A percentile compares a stretch with the other conserved stretches of the same genome.
Evolutionary conservation across 805 yeast genomes (phyloP).

Genomic region (Wickerhamomyces alni): DNA sequence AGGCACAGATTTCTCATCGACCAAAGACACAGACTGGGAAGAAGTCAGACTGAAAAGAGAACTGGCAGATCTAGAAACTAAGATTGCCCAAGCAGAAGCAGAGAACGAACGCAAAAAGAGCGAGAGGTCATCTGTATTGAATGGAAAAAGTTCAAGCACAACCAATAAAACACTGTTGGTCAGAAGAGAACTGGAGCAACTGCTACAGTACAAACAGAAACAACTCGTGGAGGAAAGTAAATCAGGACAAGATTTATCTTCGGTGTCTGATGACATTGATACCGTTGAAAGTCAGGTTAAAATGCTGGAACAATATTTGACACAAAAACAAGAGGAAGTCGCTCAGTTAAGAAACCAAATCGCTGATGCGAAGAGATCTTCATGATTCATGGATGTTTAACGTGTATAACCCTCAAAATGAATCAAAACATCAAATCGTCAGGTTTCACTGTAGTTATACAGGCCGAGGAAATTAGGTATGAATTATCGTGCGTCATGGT

Average conservation of each 20-base stretch:
- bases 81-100: constrained; percentile 49
- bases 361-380: constrained; percentile 14
- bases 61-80: constrained; percentile 65
- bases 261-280: constrained; percentile 55
- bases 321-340: constrained; percentile 56
- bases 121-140: constrained; percentile 20
- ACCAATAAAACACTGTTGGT: constrained; percentile 26
- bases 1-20: constrained; percentile 69
- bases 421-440: too few relatives aligned
- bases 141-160: constrained; percentile 20
- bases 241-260: constrained; percentile 33
- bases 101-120: constrained; percentile 35
- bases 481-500: too few relatives aligned
- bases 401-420: too few relatives aligned
- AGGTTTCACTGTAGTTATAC: too few relatives aligned
- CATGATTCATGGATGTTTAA: too few relatives aligned
- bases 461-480: too few relatives aligned
- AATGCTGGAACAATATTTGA: constrained; percentile 63
- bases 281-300: constrained; percentile 72
- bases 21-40: constrained; percentile 85
- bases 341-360: constrained; percentile 39
- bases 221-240: constrained; percentile 38
- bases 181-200: constrained; percentile 70
- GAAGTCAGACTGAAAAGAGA: constrained; percentile 78
- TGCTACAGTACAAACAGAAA: constrained; percentile 70